phyloP scores from a whole-genome alignment of 2,329 filamentous ascomycete species.

The Aureobasidium sp. region DNA sequence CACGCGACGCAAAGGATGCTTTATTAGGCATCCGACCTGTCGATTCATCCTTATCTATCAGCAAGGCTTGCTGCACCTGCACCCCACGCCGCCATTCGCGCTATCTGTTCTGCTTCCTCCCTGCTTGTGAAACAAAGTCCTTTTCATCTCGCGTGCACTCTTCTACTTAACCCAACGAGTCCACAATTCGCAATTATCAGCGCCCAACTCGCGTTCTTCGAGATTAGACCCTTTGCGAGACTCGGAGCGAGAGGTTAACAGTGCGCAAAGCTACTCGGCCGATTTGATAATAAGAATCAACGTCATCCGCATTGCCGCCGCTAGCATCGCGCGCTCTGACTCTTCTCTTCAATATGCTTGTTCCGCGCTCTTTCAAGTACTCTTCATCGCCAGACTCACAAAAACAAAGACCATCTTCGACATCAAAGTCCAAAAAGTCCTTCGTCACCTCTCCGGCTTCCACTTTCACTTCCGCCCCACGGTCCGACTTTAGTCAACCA shows the following conservation, averaged over 20 bases:
- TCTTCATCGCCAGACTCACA: constrained; percentile 27
- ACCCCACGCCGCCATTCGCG: not conserved
- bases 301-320: constrained; percentile 15
- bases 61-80: not conserved
- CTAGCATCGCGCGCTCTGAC: constrained; percentile 10
- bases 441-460: not conserved
- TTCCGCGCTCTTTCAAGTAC: constrained; percentile 41
- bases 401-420: constrained; percentile 5
- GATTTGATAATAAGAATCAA: constrained; percentile 15
- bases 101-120: constrained; percentile 4
- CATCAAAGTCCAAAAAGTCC: not conserved
- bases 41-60: constrained; percentile 12
- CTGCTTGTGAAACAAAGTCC: constrained; percentile 5
- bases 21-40: not conserved
- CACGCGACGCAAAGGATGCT: constrained; percentile 5
- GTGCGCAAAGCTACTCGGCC: constrained; percentile 4
- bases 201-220: not conserved
- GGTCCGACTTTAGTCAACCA: not conserved
- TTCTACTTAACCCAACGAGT: not conserved
- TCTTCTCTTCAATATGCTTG: constrained; percentile 32
- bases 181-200: not conserved
- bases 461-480: not conserved
- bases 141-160: constrained; percentile 11
- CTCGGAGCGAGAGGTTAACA: not conserved
- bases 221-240: constrained; percentile 1